These are phyloP conservation scores for Grosmannia penicillata DNA, from an alignment of 2,329 filamentous ascomycete species.

Conservation along the genomic window DNA sequence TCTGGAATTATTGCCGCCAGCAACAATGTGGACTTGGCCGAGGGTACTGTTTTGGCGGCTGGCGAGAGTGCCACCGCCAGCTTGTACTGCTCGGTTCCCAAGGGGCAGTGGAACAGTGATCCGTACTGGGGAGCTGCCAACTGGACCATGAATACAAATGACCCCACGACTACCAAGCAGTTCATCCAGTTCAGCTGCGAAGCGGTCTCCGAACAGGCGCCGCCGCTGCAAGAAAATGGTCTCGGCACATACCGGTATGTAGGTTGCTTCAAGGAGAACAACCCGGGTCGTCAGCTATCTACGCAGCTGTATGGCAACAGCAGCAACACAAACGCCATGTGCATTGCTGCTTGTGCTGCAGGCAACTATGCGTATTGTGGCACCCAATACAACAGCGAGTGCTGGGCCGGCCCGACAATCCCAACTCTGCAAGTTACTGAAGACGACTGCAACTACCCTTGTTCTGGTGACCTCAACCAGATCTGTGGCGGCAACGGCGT, in stretches of 20 bases:
- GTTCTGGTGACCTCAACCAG: conserved; percentile 31
- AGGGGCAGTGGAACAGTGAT: conserved; percentile 41
- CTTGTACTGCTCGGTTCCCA: conserved; percentile 39
- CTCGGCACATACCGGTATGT: conserved; percentile 34
- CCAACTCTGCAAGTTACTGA: conserved; percentile 28
- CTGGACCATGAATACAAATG: conserved; percentile 45
- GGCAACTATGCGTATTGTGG: conserved; percentile 27
- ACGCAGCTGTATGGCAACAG: conserved; percentile 24
- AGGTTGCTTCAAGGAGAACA: conserved; percentile 42
- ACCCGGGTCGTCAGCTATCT: conserved; percentile 35
- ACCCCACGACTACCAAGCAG: conserved; percentile 35
- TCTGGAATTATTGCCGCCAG: conserved; percentile 35
- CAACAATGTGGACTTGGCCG: conserved; percentile 42
- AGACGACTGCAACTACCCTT: conserved; percentile 34
- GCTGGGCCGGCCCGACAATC: conserved; percentile 36
- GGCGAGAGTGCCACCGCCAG: conserved; percentile 35
- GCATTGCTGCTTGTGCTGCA: conserved; percentile 26
- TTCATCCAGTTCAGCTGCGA: conserved; percentile 34
- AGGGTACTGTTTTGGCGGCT: conserved; percentile 34
- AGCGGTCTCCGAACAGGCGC: conserved; percentile 36
- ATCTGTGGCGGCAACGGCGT: conserved; percentile 37
- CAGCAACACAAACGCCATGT: conserved; percentile 27
- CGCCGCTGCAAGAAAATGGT: conserved; percentile 28
- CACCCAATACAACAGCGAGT: conserved; percentile 34
- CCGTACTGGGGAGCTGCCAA: conserved; percentile 29